A percentile compares a stretch with the other conserved stretches of the same genome.
phyloP scores from a whole-genome alignment of 164 flowering plant species.

The Annona cherimola region DNA sequence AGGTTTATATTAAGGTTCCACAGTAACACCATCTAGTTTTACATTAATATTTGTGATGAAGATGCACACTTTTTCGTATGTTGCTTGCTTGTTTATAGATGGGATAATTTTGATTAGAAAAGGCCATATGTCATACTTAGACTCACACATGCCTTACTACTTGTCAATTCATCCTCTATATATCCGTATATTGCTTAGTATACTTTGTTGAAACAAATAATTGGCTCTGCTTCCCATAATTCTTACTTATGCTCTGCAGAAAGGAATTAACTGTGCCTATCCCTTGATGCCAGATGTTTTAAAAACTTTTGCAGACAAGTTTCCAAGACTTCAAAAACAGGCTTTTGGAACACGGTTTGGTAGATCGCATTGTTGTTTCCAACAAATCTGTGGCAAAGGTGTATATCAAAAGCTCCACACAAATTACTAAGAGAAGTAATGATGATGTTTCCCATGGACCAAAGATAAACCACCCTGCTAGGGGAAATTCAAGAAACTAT shows the following conservation, averaged over 20 bases:
- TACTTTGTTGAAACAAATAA: no score
- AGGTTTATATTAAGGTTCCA: no score
- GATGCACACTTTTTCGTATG: no score
- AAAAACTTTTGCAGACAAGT: constrained; percentile 51
- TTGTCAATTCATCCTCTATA: neutral
- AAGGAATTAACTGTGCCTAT: neutral
- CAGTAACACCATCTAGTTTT: no score
- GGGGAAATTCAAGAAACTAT: constrained; percentile 47
- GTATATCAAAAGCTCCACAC: constrained; percentile 50
- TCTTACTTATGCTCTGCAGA: neutral
- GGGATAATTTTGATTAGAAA: no score
- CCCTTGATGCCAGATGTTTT: neutral
- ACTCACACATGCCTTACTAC: neutral
- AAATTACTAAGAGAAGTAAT: constrained; percentile 23
- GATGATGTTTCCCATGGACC: constrained; percentile 46
- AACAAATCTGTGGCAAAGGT: constrained; percentile 89
- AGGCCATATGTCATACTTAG: no score
- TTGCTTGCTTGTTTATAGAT: no score
- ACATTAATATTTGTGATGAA: no score
- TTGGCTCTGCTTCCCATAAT: neutral
- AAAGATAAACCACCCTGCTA: constrained; percentile 24
- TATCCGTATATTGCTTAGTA: neutral
- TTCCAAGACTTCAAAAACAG: constrained; percentile 89
- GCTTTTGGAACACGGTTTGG: constrained; percentile 83
- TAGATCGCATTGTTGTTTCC: constrained; percentile 77